A percentile compares a stretch with the other conserved stretches of the same genome.
phyloP scores from a whole-genome alignment of 768 basidiomycete species.

The Kwoniella newhampshirensis region DNA sequence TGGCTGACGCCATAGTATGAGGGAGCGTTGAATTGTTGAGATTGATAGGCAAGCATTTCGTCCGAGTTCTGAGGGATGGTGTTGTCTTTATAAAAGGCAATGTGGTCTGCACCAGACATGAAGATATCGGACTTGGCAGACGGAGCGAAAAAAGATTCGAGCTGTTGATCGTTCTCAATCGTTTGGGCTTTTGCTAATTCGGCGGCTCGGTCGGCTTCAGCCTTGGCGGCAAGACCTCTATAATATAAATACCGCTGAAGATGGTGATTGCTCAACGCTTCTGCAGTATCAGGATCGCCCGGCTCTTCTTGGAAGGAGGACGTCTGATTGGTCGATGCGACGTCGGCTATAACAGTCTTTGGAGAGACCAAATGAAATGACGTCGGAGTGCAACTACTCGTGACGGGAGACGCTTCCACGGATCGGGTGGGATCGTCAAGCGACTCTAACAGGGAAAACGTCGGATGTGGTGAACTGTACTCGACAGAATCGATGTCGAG shows the following conservation, averaged over 20 bases:
- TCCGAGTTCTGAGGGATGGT: constrained; percentile 4
- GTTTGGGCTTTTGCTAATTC: constrained; percentile 12
- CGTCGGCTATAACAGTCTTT: constrained; percentile 8
- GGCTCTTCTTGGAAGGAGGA: neutral
- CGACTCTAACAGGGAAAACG: neutral
- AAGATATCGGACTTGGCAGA: constrained; percentile 12
- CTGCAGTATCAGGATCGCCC: constrained; percentile 24
- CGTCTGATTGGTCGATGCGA: constrained; percentile 1
- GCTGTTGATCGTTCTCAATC: constrained; percentile 11
- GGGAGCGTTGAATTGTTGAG: constrained; percentile 13
- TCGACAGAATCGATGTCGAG: constrained; percentile 16
- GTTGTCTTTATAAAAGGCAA: constrained; percentile 1
- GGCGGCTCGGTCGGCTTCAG: constrained; percentile 28
- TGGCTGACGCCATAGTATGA: constrained; percentile 13
- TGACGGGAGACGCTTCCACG: constrained; percentile 6
- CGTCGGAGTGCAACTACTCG: constrained; percentile 11
- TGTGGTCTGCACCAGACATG: constrained; percentile 18
- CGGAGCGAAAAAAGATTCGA: constrained; percentile 25
- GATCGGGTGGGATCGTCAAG: constrained; percentile 11
- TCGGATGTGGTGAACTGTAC: neutral
- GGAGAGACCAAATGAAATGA: constrained; percentile 20
- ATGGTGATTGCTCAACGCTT: constrained; percentile 42
- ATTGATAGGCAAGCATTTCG: constrained; percentile 30
- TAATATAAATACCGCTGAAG: constrained; percentile 45
- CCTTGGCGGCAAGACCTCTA: constrained; percentile 41